These are phyloP conservation scores for Aspergillus ochraceoroseus DNA, from an alignment of 2,329 filamentous ascomycete genomes.

Conservation along the genomic window DNA sequence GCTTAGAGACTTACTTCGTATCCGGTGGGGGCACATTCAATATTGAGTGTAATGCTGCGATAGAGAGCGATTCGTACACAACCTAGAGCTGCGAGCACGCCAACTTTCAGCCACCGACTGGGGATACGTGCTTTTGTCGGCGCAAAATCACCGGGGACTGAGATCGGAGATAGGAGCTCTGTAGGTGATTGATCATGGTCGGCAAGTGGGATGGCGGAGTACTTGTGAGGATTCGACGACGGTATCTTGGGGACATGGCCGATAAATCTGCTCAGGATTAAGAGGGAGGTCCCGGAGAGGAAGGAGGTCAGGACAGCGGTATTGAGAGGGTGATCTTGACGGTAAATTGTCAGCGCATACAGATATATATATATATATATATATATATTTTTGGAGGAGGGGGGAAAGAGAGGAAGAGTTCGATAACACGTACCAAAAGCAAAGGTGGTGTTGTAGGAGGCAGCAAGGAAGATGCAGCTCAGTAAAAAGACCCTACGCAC, in stretches of 20 bases:
- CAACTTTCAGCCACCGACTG: constrained; percentile 25
- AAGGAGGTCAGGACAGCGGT: constrained; percentile 42
- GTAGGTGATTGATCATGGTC: constrained; percentile 26
- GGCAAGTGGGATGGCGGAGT: constrained; percentile 27
- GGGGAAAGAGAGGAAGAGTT: too few relatives aligned
- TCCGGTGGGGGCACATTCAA: constrained; percentile 42
- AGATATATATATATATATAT: constrained; percentile 18
- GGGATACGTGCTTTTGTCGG: constrained; percentile 9
- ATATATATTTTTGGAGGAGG: too few relatives aligned
- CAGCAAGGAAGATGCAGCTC: constrained; percentile 33
- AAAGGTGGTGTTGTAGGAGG: constrained; percentile 37
- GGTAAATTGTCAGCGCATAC: constrained; percentile 14
- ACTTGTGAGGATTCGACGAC: constrained; percentile 27
- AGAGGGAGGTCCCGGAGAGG: constrained; percentile 37
- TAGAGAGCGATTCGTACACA: constrained; percentile 39
- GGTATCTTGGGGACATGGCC: constrained; percentile 22
- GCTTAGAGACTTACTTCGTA: constrained; percentile 36
- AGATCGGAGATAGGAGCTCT: constrained; percentile 11
- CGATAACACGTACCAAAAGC: constrained; percentile 35
- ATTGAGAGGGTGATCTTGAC: constrained; percentile 46
- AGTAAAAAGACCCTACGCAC: constrained; percentile 34
- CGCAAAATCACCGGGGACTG: constrained; percentile 7
- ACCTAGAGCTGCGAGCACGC: constrained; percentile 22
- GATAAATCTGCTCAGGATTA: constrained; percentile 36
- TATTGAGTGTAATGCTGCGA: constrained; percentile 39